A percentile compares a stretch with the other conserved stretches of the same genome.
Evolutionary conservation across 169 alveolate genomes (phyloP).

Genomic region (Cyclospora cayetanensis): DNA sequence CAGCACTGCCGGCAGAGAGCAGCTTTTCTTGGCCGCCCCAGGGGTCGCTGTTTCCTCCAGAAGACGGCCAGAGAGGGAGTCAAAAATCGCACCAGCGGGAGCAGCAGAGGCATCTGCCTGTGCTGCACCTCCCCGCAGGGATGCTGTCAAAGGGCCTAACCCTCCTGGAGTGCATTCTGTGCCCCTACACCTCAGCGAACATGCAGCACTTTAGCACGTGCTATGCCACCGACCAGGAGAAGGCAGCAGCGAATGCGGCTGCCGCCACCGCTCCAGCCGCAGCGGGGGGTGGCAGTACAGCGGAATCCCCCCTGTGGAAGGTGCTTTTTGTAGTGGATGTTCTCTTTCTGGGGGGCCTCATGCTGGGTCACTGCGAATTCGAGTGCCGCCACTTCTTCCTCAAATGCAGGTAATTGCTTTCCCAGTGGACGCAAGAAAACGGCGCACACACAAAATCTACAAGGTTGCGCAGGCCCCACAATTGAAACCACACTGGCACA

Average conservation of each 20-base stretch:
- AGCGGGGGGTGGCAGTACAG: background rate
- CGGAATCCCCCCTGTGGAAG: background rate
- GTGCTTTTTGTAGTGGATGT: constrained; percentile 63
- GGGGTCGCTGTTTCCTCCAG: too few species aligned
- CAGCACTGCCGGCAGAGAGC: background rate
- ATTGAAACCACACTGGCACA: too few species aligned
- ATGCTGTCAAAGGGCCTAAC: constrained; percentile 8
- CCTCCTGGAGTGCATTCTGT: constrained; percentile 23
- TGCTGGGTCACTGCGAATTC: constrained; percentile 66
- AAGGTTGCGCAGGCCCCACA: too few species aligned
- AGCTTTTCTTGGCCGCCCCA: too few species aligned
- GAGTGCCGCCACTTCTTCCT: constrained; percentile 65
- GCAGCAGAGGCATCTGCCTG: background rate
- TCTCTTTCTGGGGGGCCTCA: constrained; percentile 55
- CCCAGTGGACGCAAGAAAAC: too few species aligned
- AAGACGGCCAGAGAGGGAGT: too few species aligned
- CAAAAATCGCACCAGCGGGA: constrained; percentile 17
- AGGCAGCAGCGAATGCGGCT: background rate
- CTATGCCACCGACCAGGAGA: background rate
- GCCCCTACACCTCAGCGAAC: constrained; percentile 45
- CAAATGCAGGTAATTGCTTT: constrained; percentile 62
- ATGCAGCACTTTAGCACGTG: constrained; percentile 26
- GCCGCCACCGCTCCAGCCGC: constrained; percentile 25
- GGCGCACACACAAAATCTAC: too few species aligned
- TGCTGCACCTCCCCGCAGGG: constrained; percentile 11